Evolutionary conservation across 2,329 filamentous ascomycete genomes (phyloP).

Genomic region (Amphichorda felina): DNA sequence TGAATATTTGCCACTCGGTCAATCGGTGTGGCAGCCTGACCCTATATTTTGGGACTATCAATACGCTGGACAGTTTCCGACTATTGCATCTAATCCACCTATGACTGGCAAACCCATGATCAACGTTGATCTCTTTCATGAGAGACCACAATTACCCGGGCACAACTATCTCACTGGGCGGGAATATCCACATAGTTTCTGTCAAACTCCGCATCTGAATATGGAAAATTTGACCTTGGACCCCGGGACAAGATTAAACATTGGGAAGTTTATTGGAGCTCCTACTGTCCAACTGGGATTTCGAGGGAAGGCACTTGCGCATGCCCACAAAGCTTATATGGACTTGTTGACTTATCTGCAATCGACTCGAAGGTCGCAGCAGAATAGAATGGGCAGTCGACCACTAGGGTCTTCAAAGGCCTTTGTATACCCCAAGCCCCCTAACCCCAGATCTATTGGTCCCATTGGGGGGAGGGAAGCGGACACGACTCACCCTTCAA

Average conservation of each 20-base stretch:
- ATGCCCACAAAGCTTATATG: constrained; percentile 63
- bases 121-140: too few species aligned
- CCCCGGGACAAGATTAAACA: background rate
- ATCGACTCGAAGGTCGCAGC: constrained; percentile 38
- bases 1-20: constrained; percentile 17
- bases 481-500: background rate
- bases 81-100: background rate
- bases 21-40: background rate
- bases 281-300: background rate
- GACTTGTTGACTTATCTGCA: constrained; percentile 57
- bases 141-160: too few species aligned
- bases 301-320: constrained; percentile 52
- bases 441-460: background rate
- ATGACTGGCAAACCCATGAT: too few species aligned
- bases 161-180: background rate
- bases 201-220: background rate
- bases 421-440: constrained; percentile 38
- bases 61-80: background rate
- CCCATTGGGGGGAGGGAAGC: background rate
- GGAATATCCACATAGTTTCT: background rate
- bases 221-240: constrained; percentile 1
- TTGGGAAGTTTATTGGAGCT: constrained; percentile 3
- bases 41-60: background rate
- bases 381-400: constrained; percentile 22
- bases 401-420: constrained; percentile 31